A percentile compares a stretch with the other conserved stretches of the same genome.
phyloP scores from a whole-genome alignment of 108 stramenopile species.

The Skeletonema menzelii region DNA sequence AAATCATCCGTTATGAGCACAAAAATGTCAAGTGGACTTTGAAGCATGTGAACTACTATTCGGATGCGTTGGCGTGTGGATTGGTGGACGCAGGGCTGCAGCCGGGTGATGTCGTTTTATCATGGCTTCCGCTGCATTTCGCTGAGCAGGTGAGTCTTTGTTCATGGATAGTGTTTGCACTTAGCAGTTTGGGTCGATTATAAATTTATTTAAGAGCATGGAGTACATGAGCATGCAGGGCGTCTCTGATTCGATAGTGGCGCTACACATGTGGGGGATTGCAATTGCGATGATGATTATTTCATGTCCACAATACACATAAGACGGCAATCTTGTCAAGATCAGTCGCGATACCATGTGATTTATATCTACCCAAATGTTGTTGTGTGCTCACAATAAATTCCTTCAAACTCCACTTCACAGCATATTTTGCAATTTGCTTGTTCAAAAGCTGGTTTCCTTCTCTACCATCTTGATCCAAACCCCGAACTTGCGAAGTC shows the following conservation, averaged over 20 bases:
- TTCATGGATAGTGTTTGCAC: background rate
- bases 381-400: background rate
- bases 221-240: background rate
- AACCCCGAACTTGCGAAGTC: slow-evolving; percentile 62
- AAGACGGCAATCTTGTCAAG: background rate
- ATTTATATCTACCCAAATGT: background rate
- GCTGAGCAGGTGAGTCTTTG: slow-evolving; percentile 80
- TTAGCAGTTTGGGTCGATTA: background rate
- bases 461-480: slow-evolving; percentile 80
- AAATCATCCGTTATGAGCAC: slow-evolving; percentile 85
- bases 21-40: slow-evolving; percentile 87
- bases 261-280: background rate
- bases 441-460: slow-evolving; percentile 85
- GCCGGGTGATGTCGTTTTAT: slow-evolving; percentile 87
- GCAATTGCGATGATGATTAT: background rate
- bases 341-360: background rate
- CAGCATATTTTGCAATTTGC: slow-evolving; percentile 91
- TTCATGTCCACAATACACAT: background rate
- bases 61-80: slow-evolving; percentile 81
- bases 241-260: background rate
- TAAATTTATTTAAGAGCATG: background rate
- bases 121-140: slow-evolving; percentile 79
- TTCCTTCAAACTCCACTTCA: slow-evolving; percentile 2
- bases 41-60: slow-evolving; percentile 75
- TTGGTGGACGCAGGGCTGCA: slow-evolving; percentile 77